Percentiles rank a stretch among this genome's conserved stretches.
These are phyloP conservation scores for Phaeomoniella chlamydospora DNA, from an alignment of 2,329 filamentous ascomycete species.

Conservation along the genomic window DNA sequence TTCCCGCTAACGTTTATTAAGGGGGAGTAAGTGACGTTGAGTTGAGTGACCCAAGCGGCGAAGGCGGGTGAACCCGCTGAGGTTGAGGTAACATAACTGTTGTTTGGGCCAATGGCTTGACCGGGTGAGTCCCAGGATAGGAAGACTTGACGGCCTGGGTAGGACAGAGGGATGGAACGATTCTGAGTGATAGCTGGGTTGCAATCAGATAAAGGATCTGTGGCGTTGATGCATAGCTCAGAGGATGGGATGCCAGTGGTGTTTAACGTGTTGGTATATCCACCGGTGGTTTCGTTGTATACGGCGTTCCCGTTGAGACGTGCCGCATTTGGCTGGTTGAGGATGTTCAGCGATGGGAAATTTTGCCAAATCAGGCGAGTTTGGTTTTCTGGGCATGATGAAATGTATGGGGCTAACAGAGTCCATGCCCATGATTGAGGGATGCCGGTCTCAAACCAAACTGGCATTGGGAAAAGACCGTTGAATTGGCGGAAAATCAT, in stretches of 20 bases:
- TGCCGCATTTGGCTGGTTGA: constrained; percentile 65
- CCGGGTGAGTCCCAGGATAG: constrained; percentile 62
- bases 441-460: constrained; percentile 67
- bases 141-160: constrained; percentile 57
- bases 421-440: constrained; percentile 81
- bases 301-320: constrained; percentile 47
- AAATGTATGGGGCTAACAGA: constrained; percentile 66
- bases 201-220: constrained; percentile 41
- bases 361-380: constrained; percentile 75
- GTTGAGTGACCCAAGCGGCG: constrained; percentile 63
- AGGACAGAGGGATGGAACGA: constrained; percentile 55
- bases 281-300: constrained; percentile 48
- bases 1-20: constrained; percentile 40
- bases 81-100: constrained; percentile 58
- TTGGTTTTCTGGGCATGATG: constrained; percentile 55
- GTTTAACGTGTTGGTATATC: constrained; percentile 17
- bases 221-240: constrained; percentile 44
- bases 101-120: constrained; percentile 59
- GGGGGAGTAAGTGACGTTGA: constrained; percentile 58
- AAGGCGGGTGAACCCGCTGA: constrained; percentile 45
- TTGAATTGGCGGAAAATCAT: constrained; percentile 73
- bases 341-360: constrained; percentile 55
- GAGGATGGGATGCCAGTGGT: constrained; percentile 22
- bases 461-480: constrained; percentile 67
- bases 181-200: constrained; percentile 52